Evolutionary conservation across 305 asterid species (phyloP).

Genomic region (Fraxinus greggii): DNA sequence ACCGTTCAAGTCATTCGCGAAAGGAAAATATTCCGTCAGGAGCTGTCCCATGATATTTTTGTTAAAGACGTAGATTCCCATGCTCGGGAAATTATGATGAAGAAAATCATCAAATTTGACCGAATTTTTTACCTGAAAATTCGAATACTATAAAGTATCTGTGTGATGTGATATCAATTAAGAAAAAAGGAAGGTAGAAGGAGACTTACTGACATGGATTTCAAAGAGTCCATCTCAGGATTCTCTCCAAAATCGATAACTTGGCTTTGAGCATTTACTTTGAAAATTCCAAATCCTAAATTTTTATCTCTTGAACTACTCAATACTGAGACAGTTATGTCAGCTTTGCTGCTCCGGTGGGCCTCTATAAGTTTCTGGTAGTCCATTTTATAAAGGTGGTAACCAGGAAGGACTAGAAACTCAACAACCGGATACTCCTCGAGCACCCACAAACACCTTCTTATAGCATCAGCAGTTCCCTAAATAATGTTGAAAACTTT

Average conservation of each 20-base stretch:
- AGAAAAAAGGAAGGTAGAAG: not conserved
- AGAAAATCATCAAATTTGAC: conserved; percentile 8
- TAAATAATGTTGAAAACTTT: conserved; percentile 20
- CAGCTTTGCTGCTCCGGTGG: conserved; percentile 43
- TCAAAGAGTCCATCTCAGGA: conserved; percentile 14
- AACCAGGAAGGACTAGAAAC: conserved; percentile 73
- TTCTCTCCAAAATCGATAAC: conserved; percentile 48
- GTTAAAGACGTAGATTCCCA: conserved; percentile 76
- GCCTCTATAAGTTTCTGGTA: conserved; percentile 52
- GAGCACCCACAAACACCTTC: conserved; percentile 70
- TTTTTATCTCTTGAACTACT: conserved; percentile 29
- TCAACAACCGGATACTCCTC: conserved; percentile 58
- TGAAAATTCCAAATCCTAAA: conserved; percentile 50
- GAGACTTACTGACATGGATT: conserved; percentile 32
- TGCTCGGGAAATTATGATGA: conserved; percentile 38
- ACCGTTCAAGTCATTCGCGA: conserved; percentile 56
- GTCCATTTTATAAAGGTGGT: conserved; percentile 75
- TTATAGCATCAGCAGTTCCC: conserved; percentile 85
- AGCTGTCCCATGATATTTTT: conserved; percentile 67
- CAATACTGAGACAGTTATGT: conserved; percentile 55
- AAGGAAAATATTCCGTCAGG: conserved; percentile 56
- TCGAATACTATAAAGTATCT: not conserved
- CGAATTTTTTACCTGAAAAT: conserved; percentile 38
- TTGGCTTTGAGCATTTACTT: conserved; percentile 42
- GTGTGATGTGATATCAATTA: not conserved